These are phyloP conservation scores for Lagerstroemia speciosa DNA, from an alignment of 345 rosid genomes.

Conservation along the genomic window DNA sequence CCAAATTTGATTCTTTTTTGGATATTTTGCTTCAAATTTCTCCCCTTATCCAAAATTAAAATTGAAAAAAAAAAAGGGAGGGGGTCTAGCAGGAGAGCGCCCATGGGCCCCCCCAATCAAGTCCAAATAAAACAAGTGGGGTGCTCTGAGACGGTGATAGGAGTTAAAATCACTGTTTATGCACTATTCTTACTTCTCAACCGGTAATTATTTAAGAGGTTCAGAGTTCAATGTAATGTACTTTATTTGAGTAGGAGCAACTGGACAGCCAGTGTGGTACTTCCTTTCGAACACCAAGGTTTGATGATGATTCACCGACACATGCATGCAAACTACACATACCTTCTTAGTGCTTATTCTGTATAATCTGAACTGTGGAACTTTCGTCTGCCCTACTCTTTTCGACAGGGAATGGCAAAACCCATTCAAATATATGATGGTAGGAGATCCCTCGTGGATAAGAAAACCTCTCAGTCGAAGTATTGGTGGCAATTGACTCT, in stretches of 20 bases:
- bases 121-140: too few species aligned
- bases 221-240: constrained; percentile 63
- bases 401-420: constrained; percentile 53
- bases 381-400: not conserved
- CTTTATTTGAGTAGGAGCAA: constrained; percentile 74
- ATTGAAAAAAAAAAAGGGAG: too few species aligned
- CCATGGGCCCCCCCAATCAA: too few species aligned
- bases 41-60: too few species aligned
- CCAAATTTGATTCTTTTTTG: too few species aligned
- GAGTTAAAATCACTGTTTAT: too few species aligned
- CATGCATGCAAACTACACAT: not conserved
- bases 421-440: constrained; percentile 79
- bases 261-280: constrained; percentile 68
- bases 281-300: constrained; percentile 99
- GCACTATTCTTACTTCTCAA: not conserved
- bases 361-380: not conserved
- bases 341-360: too few species aligned
- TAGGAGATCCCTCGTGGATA: constrained; percentile 41
- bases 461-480: constrained; percentile 20
- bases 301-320: constrained; percentile 3
- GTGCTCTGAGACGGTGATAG: too few species aligned
- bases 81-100: too few species aligned
- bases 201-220: constrained; percentile 40
- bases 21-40: too few species aligned
- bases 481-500: constrained; percentile 20